Base-by-base conservation (phyloP, 2,329 filamentous ascomycete species). In the Botrytis tulipae region DNA sequence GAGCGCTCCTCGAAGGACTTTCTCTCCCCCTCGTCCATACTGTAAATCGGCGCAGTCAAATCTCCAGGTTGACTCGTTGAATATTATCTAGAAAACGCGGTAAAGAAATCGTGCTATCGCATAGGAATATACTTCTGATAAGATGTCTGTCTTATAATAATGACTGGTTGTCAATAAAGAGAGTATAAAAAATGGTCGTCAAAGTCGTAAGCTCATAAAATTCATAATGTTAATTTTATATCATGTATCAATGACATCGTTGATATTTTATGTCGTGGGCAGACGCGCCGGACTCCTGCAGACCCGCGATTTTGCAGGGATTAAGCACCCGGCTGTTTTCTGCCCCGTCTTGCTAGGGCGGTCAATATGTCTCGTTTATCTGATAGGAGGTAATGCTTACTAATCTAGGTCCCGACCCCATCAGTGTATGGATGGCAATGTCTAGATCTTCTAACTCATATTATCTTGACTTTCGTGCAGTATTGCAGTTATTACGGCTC, bases 1-100 rank as follows among this genome's bases (percentile, higher is more conserved):
- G 86, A 86, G 78, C 74, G 77, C 54, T 79, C 76, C 40, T 75
- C 76, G 68, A 78, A 72, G 25, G 73, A 62, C 44, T 77, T 75
- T 46, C 73, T 68, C 54, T 78, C 76, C 73, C 69, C 66, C 14
- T 76, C 75, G n/a, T 78, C 75, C 80, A 80, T 80, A 61, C 63
- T 74, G 32, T 16, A 42, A 57, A 60, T 59, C 44, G 57, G 48
- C 57, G 14, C 35, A 40, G 25, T 51, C 37, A 22, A 54, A 63
- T 37, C 25, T 37, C 18, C n/a, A 16, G n/a, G 37, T 32, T 57
- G 66, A 42, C 48, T 18, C 25, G 12, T 12, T 68, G 48, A 22
- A 42, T 42, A 18, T 29, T 40, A 29, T n/a, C 2, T 57, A 54
- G 46, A 68, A 67, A 68, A 57, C 65, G n/a, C 65, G 32, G 65